phyloP scores from a whole-genome alignment of 805 yeast genomes.

The Wickerhamiella azymoides region DNA sequence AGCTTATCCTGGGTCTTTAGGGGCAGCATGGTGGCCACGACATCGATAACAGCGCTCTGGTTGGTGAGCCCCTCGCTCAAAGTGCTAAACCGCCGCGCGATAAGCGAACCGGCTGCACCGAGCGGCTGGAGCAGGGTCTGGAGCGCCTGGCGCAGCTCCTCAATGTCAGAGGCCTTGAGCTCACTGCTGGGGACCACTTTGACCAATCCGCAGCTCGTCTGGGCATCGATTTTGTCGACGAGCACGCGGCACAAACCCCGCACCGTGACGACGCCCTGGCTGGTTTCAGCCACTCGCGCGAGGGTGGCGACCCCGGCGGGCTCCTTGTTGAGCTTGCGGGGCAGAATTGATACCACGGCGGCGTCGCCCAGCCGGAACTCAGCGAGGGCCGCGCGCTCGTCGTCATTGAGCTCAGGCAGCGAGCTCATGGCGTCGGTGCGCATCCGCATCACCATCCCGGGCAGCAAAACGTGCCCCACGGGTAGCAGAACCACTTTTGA shows the following conservation, averaged over 20 bases:
- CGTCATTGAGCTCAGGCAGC: conserved; percentile 1
- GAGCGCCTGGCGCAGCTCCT: conserved; percentile 12
- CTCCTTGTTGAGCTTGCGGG: conserved; percentile 1
- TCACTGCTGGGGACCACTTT: conserved; percentile 8
- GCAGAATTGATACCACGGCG: conserved; percentile 9
- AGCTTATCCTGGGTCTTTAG: conserved; percentile 22
- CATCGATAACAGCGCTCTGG: conserved; percentile 25
- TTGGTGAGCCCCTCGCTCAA: conserved; percentile 16
- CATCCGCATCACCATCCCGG: conserved; percentile 11
- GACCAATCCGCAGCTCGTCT: conserved; percentile 4
- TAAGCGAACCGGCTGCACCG: conserved; percentile 8
- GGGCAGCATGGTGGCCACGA: conserved; percentile 26
- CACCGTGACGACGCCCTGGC: conserved; percentile 1
- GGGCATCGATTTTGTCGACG: neutral
- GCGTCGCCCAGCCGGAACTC: conserved; percentile 3
- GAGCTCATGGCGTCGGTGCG: neutral
- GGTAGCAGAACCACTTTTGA: conserved; percentile 6
- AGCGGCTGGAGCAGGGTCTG: conserved; percentile 9
- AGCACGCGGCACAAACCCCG: conserved; percentile 15
- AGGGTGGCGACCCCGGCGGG: conserved; percentile 16
- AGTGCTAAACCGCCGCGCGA: conserved; percentile 14
- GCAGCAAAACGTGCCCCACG: conserved; percentile 9
- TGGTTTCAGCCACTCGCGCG: conserved; percentile 13
- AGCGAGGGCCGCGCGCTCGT: neutral
- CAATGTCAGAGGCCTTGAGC: conserved; percentile 1